Percentiles rank a stretch among this genome's conserved stretches.
phyloP scores from a whole-genome alignment of 148 eudicot genomes.

The Suaeda aralocaspica region DNA sequence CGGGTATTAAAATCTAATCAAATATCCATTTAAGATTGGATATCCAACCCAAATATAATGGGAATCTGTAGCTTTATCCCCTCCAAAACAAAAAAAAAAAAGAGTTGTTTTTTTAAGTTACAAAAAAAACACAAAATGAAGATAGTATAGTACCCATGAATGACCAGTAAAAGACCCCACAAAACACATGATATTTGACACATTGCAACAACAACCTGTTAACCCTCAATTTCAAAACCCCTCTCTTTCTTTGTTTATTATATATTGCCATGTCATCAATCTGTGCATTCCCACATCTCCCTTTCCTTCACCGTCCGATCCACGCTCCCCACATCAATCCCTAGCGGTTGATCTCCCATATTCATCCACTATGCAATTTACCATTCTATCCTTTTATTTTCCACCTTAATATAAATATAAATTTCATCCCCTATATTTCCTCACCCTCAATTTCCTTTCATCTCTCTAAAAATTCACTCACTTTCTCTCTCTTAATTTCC shows the following conservation, averaged over 20 bases:
- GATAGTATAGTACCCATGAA: background rate
- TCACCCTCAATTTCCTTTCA: background rate
- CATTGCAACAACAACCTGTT: background rate
- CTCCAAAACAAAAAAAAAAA: background rate
- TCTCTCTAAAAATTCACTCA: no score
- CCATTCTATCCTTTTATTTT: background rate
- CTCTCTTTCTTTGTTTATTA: background rate
- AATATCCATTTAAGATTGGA: no score
- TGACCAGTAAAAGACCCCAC: background rate
- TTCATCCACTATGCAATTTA: background rate
- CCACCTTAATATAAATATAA: constrained; percentile 2
- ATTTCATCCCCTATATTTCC: background rate
- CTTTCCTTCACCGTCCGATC: background rate
- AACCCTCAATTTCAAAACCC: background rate
- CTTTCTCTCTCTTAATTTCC: background rate
- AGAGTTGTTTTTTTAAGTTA: no score
- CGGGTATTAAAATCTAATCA: no score
- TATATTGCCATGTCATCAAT: background rate
- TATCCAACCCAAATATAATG: no score
- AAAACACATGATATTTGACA: background rate
- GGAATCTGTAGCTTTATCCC: no score
- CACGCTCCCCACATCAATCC: background rate
- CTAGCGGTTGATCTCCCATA: constrained; percentile 2
- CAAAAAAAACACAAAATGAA: background rate
- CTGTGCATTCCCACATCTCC: background rate